These are phyloP conservation scores for Diaporthe vexans DNA, from an alignment of 2,329 filamentous ascomycete species.

Conservation along the genomic window DNA sequence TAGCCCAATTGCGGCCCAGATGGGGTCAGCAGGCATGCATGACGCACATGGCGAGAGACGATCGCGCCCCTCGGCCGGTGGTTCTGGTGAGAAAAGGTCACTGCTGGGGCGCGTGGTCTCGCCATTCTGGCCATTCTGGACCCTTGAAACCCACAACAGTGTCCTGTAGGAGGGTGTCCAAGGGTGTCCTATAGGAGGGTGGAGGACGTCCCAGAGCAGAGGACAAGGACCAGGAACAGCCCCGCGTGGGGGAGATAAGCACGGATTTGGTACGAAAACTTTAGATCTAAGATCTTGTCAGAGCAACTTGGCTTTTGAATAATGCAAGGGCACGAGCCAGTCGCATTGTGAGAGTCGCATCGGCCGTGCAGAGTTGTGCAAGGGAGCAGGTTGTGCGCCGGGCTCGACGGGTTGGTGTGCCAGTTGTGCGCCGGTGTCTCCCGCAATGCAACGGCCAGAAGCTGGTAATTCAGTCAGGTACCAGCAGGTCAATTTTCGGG, in stretches of 20 bases:
- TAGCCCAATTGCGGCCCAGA: constrained; percentile 24
- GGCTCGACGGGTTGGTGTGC: background rate
- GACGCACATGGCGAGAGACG: constrained; percentile 36
- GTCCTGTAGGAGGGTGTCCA: too few relatives aligned
- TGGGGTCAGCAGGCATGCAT: constrained; percentile 32
- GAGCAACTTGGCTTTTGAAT: constrained; percentile 26
- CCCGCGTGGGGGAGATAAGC: constrained; percentile 42
- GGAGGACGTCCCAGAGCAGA: background rate
- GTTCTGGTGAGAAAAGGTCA: background rate
- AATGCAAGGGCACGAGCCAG: constrained; percentile 25
- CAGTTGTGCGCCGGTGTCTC: constrained; percentile 10
- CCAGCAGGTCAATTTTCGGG: constrained; percentile 23
- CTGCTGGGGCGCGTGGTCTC: constrained; percentile 15
- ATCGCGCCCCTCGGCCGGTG: constrained; percentile 16
- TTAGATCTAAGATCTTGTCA: constrained; percentile 44
- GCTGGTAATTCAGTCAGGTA: constrained; percentile 12
- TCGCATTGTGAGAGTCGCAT: background rate
- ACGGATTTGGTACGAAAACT: constrained; percentile 7
- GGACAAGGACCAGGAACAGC: constrained; percentile 29
- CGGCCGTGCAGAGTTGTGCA: constrained; percentile 7
- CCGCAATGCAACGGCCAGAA: background rate
- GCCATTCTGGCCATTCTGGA: constrained; percentile 21
- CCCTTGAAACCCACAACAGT: constrained; percentile 8
- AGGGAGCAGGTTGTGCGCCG: constrained; percentile 2
- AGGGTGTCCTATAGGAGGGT: too few relatives aligned